Base-by-base conservation (phyloP, 2,329 filamentous ascomycete genomes). In the Mycosphaerella arachidis region DNA sequence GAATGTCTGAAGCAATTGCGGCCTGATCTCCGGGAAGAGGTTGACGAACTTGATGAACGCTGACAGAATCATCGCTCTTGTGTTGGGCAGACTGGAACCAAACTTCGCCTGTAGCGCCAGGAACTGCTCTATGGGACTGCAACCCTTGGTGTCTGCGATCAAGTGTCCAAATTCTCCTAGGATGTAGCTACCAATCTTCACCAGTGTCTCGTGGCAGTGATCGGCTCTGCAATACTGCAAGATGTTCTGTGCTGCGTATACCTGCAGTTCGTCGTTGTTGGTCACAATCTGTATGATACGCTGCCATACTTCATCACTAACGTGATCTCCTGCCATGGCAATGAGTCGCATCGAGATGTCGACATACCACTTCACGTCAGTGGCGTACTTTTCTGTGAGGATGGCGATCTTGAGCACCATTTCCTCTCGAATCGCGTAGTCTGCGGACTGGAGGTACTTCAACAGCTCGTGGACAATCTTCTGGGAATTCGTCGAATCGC, bases 381-480 rank as follows among this genome's bases (percentile, higher is more conserved):
- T 97, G 27, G 94, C 94, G 73, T 99, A 99, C 73, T 97, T 97
- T 74, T 99, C 94, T 0, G 95, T 97, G 65, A 99, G 77, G 71
- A 99, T 99, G 55, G 94, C 94, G 76, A 99, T 96, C 78, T 99
- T 99, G 64, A 99, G 81, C 4, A 97, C 94, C 94, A 99, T 99
- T 75, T 99, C 94, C 78, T 99, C 95, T 64, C 95, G 86, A 69
- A 99, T 97, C 5, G 93, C 93, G 75, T 96, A 99, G 75, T 99
- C 94, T 52, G 94, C 94, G 58, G 91, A 96, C 71, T 97, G 93
- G 8, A 99, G 84, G 75, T 97, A 97, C 67, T 93, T 91, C 56
- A 99, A 78, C 54, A 99, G 86, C 77, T 99, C 94, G 61, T 90
- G 89, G 43, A 99, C 94, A 66, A 99, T 96, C 9, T 91, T 87